Evolutionary conservation across 441 rosid genomes (phyloP).

Genomic region (Syzygium malaccense): DNA sequence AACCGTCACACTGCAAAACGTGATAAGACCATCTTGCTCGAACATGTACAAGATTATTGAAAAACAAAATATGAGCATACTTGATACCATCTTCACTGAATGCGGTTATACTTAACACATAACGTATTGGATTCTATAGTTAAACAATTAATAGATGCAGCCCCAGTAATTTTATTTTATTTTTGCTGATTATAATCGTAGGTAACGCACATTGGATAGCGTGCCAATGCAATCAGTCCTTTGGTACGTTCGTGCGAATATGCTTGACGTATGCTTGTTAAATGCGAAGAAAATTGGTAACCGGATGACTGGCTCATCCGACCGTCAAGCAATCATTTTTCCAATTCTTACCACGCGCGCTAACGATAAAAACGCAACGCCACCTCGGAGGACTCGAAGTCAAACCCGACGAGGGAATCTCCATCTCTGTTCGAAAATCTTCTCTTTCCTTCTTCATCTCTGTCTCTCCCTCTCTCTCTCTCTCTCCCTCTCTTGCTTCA

Average conservation of each 20-base stretch:
- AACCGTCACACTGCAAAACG: not conserved
- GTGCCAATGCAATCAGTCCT: not conserved
- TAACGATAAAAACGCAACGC: too few species aligned
- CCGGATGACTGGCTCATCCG: too few species aligned
- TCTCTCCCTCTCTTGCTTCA: not conserved
- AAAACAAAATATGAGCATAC: not conserved
- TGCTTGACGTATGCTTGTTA: not conserved
- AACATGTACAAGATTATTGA: accelerated
- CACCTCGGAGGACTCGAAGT: not conserved
- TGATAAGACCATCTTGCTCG: accelerated
- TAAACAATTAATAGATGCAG: not conserved
- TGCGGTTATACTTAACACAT: accelerated
- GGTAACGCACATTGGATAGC: not conserved
- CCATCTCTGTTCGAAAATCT: not conserved
- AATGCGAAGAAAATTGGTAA: too few species aligned
- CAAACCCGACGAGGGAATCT: not conserved
- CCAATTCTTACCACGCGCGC: too few species aligned
- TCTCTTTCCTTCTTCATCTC: not conserved
- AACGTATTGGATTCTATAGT: accelerated
- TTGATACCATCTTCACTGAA: accelerated
- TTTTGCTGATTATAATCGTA: accelerated
- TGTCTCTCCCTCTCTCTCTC: too few species aligned
- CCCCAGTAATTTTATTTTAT: not conserved
- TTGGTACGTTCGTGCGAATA: not conserved
- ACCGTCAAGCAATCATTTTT: too few species aligned